Percentiles rank a stretch among this genome's conserved stretches.
Conservation (phyloP, 306 rosid species). For the Quercus engelmannii region DNA sequence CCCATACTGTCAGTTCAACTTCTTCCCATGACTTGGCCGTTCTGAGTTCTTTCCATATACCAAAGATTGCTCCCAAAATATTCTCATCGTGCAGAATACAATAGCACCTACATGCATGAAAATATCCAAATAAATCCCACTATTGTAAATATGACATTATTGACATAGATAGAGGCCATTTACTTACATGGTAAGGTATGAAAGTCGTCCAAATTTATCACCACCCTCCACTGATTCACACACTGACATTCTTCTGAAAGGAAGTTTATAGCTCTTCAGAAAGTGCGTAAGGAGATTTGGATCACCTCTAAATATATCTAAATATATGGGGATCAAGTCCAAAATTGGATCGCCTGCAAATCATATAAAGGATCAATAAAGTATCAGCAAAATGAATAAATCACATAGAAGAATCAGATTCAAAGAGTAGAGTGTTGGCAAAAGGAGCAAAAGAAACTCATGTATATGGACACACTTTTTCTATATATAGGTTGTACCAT, state of each 20-base stretch:
- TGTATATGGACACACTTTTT: no score
- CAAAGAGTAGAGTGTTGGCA: no score
- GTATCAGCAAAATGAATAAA: no score
- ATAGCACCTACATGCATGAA: constrained; percentile 63
- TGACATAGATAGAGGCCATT: not conserved
- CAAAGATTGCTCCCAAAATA: constrained; percentile 80
- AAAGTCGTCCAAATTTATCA: constrained; percentile 58
- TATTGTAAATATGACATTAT: not conserved
- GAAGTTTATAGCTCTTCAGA: constrained; percentile 85
- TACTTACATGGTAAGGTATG: constrained; percentile 89
- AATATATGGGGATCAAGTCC: constrained; percentile 82
- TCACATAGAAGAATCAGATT: no score
- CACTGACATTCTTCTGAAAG: constrained; percentile 41
- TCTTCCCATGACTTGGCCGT: constrained; percentile 86
- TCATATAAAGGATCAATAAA: constrained; percentile 3
- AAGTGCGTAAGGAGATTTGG: constrained; percentile 49
- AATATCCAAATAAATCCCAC: not conserved
- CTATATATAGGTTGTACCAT: no score
- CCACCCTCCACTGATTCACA: constrained; percentile 38
- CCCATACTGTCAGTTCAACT: constrained; percentile 79
- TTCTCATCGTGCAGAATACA: constrained; percentile 85
- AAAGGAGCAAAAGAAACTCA: no score
- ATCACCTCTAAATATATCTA: constrained; percentile 93
- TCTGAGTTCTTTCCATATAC: constrained; percentile 70
- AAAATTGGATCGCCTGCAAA: constrained; percentile 77